A percentile compares a stretch with the other conserved stretches of the same genome.
Evolutionary conservation across 768 basidiomycete genomes (phyloP).

Genomic region (Leccinum pellstonianum): DNA sequence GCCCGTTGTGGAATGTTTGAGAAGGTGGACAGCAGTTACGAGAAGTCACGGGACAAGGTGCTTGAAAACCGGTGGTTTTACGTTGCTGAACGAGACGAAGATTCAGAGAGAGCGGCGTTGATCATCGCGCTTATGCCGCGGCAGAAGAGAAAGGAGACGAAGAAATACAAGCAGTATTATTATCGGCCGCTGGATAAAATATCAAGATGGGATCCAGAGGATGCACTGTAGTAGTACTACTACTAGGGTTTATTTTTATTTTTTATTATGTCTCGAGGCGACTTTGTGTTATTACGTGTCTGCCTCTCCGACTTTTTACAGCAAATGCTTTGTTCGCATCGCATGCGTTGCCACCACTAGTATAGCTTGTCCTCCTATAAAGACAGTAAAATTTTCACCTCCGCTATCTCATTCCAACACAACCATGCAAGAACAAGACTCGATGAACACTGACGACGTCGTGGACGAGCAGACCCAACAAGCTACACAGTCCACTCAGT

Average conservation of each 20-base stretch:
- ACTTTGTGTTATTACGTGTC: conserved; percentile 18
- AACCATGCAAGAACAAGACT: conserved; percentile 24
- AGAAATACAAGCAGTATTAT: conserved; percentile 86
- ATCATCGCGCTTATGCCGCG: conserved; percentile 74
- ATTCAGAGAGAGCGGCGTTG: conserved; percentile 65
- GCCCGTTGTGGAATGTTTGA: conserved; percentile 63
- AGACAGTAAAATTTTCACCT: conserved; percentile 3
- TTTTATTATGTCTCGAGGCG: conserved; percentile 15
- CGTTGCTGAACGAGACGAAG: conserved; percentile 67
- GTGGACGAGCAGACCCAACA: conserved; percentile 38
- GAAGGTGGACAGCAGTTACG: conserved; percentile 63
- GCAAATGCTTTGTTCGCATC: conserved; percentile 1
- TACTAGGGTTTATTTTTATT: conserved; percentile 5
- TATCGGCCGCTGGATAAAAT: conserved; percentile 73
- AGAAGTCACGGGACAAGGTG: conserved; percentile 54
- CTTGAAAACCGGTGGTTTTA: conserved; percentile 64
- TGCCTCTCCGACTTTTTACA: conserved; percentile 3
- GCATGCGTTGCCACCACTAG: not conserved
- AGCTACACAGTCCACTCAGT: conserved; percentile 41
- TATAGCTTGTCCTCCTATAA: conserved; percentile 27
- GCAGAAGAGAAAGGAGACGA: conserved; percentile 72
- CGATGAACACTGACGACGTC: conserved; percentile 27
- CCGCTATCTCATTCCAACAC: not conserved
- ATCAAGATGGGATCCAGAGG: conserved; percentile 72
- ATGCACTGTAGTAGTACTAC: conserved; percentile 37